Conservation (phyloP, 2,329 filamentous ascomycete species). For the Salinomyces thailandicus region DNA sequence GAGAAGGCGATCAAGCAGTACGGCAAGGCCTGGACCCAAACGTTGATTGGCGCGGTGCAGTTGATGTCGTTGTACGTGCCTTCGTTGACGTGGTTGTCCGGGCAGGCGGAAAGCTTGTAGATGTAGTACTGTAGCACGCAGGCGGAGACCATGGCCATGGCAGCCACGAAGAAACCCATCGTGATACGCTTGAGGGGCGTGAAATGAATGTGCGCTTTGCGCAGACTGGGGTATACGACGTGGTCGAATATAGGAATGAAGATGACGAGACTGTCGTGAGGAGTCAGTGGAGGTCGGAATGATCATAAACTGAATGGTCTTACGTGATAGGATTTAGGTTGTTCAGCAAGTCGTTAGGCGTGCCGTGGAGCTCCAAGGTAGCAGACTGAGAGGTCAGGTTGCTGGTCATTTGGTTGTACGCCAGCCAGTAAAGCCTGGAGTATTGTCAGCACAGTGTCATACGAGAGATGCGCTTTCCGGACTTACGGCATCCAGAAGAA, state of each 20-base stretch:
- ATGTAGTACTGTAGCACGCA: conserved; percentile 44
- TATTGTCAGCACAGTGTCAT: not conserved
- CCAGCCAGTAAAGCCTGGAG: conserved; percentile 45
- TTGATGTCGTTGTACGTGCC: conserved; percentile 11
- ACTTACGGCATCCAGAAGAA: conserved; percentile 36
- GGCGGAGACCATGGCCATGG: conserved; percentile 41
- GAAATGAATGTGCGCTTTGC: conserved; percentile 32
- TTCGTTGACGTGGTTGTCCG: not conserved
- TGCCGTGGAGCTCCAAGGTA: conserved; percentile 34
- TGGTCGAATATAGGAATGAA: conserved; percentile 38
- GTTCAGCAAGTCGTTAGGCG: conserved; percentile 39
- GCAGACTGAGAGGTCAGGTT: conserved; percentile 38
- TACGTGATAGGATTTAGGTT: conserved; percentile 22
- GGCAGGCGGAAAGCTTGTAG: conserved; percentile 27
- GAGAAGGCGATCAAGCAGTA: conserved; percentile 36
- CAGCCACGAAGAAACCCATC: conserved; percentile 40
- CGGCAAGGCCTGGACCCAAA: conserved; percentile 27
- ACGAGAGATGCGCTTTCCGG: not conserved
- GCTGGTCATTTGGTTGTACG: conserved; percentile 44
- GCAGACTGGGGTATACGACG: conserved; percentile 37
- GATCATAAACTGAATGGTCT: not conserved
- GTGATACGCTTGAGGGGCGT: conserved; percentile 43
- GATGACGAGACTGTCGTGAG: conserved; percentile 26
- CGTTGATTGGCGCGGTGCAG: conserved; percentile 27
- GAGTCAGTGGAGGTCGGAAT: conserved; percentile 16